phyloP scores from a whole-genome alignment of 2,329 filamentous ascomycete species.

The Colletotrichum sojae region DNA sequence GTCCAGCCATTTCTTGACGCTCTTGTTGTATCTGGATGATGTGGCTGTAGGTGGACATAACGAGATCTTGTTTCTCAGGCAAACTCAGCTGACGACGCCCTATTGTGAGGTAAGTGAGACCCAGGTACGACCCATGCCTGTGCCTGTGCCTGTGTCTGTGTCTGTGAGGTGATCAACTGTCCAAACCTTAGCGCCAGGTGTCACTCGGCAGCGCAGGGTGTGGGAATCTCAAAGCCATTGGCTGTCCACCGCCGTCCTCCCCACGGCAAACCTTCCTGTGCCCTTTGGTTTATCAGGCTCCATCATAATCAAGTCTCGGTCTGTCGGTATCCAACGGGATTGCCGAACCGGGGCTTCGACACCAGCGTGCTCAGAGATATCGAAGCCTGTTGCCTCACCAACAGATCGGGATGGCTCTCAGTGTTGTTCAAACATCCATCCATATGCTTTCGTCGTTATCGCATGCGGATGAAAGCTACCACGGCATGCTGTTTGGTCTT shows the following conservation, averaged over 20 bases:
- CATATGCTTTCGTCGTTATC: conserved; percentile 1
- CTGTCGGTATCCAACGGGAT: too few relatives aligned
- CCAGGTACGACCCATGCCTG: neutral
- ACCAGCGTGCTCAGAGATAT: neutral
- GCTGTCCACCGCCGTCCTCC: too few relatives aligned
- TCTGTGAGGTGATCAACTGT: neutral
- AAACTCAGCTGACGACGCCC: too few relatives aligned
- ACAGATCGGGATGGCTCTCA: neutral
- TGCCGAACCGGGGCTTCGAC: conserved; percentile 4
- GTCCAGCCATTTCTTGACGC: too few relatives aligned
- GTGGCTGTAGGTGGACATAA: too few relatives aligned
- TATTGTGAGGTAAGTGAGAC: neutral
- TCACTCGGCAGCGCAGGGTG: neutral
- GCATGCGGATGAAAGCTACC: neutral
- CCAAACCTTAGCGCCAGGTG: neutral
- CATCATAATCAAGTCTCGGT: too few relatives aligned
- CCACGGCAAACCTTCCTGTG: too few relatives aligned
- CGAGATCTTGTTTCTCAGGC: neutral
- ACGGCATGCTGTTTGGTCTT: neutral
- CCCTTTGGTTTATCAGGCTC: too few relatives aligned
- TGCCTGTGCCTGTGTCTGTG: neutral
- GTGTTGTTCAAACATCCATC: neutral
- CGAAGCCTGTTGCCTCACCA: neutral
- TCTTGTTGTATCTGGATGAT: too few relatives aligned
- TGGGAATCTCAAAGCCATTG: neutral